Evolutionary conservation across 2,329 filamentous ascomycete species (phyloP).

Genomic region (Cytospora leucostoma): DNA sequence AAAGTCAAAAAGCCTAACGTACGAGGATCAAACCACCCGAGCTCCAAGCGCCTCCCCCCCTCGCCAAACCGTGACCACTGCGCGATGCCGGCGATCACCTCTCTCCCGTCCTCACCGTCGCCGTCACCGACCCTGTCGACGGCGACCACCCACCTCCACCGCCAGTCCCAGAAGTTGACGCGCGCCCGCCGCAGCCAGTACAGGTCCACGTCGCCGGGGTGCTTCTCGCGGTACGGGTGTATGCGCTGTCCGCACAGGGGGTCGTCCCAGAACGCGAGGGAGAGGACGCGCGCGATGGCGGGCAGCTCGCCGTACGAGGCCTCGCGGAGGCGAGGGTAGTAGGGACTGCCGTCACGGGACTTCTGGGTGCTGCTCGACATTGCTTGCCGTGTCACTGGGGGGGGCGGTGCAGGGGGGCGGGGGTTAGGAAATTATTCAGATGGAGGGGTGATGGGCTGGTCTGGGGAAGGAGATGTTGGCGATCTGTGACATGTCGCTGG

Average conservation of each 20-base stretch:
- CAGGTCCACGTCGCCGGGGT: slow-evolving; percentile 36
- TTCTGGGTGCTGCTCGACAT: neutral
- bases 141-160: slow-evolving; percentile 35
- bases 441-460: too few species aligned
- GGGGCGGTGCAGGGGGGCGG: too few species aligned
- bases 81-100: slow-evolving; percentile 32
- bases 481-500: too few species aligned
- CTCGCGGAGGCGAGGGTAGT: slow-evolving; percentile 25
- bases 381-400: neutral
- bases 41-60: slow-evolving; percentile 28
- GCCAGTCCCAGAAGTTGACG: slow-evolving; percentile 36
- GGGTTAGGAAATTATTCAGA: too few species aligned
- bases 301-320: slow-evolving; percentile 33
- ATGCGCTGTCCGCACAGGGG: slow-evolving; percentile 39
- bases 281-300: slow-evolving; percentile 35
- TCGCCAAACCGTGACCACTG: slow-evolving; percentile 32
- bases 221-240: slow-evolving; percentile 38
- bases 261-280: slow-evolving; percentile 40
- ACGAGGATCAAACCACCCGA: slow-evolving; percentile 30
- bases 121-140: slow-evolving; percentile 26
- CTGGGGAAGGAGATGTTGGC: too few species aligned
- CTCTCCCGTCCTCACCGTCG: too few species aligned
- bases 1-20: slow-evolving; percentile 7
- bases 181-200: slow-evolving; percentile 36
- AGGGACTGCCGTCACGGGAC: slow-evolving; percentile 1